phyloP scores from a whole-genome alignment of 257 asterid genomes.

The Ballota nigra region DNA sequence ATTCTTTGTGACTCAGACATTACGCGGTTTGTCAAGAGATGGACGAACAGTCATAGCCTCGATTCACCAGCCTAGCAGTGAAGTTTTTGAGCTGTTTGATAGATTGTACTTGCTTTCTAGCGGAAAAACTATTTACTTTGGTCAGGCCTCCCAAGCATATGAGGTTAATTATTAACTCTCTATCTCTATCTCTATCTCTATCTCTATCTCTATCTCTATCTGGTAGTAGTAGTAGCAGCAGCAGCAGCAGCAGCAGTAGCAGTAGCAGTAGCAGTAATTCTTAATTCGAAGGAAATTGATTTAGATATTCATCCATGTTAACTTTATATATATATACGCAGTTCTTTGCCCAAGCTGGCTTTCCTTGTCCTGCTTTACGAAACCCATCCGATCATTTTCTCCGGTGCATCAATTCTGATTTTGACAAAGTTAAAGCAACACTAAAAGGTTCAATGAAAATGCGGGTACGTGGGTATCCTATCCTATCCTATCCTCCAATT shows the following conservation, averaged over 20 bases:
- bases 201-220: too few species aligned
- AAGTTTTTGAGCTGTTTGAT: constrained; percentile 93
- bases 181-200: too few species aligned
- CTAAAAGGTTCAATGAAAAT: constrained; percentile 97
- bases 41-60: constrained; percentile 97
- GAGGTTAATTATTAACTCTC: constrained; percentile 61
- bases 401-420: constrained; percentile 87
- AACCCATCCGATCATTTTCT: constrained; percentile 97
- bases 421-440: constrained; percentile 98
- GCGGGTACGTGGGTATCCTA: constrained; percentile 44
- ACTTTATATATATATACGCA: constrained; percentile 24
- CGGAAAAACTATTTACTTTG: constrained; percentile 91
- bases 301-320: neutral
- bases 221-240: too few species aligned
- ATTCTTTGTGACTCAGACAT: constrained; percentile 89
- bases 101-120: constrained; percentile 80
- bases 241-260: too few species aligned
- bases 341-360: constrained; percentile 96
- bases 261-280: too few species aligned
- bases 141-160: constrained; percentile 85
- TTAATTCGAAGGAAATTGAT: neutral
- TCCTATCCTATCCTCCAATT: too few species aligned
- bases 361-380: constrained; percentile 90
- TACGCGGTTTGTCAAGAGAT: constrained; percentile 80
- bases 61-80: constrained; percentile 98